Conservation (phyloP, 441 rosid species). For the Raphanus hybrid region DNA sequence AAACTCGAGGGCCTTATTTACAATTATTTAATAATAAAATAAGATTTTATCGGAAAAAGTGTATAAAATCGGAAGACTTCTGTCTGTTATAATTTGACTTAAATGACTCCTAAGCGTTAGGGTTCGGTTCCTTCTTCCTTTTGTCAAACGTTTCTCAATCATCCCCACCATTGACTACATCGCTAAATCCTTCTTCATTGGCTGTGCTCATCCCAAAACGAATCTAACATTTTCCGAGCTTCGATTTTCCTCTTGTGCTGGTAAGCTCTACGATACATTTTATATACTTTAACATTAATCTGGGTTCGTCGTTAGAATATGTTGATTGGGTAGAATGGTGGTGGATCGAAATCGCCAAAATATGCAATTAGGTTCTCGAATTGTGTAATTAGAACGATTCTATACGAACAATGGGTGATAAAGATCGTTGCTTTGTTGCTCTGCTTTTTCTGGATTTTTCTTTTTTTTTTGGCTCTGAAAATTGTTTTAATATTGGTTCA, state of each 20-base stretch:
- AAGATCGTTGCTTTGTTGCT: slow-evolving; percentile 17
- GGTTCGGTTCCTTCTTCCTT: neutral
- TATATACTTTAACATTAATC: neutral
- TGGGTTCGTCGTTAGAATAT: slow-evolving; percentile 16
- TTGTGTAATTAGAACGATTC: neutral
- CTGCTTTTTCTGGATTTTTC: slow-evolving; percentile 5
- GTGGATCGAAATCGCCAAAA: slow-evolving; percentile 16
- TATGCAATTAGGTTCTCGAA: slow-evolving; percentile 6
- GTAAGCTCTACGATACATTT: slow-evolving; percentile 30
- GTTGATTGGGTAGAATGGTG: neutral
- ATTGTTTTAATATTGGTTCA: neutral
- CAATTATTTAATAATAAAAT: neutral
- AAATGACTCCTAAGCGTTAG: slow-evolving; percentile 25
- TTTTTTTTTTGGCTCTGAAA: neutral
- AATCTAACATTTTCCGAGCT: slow-evolving; percentile 3
- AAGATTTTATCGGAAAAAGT: neutral
- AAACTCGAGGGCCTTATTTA: slow-evolving; percentile 23
- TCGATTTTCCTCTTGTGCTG: slow-evolving; percentile 23
- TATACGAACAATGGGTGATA: neutral
- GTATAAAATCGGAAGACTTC: slow-evolving; percentile 8
- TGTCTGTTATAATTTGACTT: slow-evolving; percentile 19
- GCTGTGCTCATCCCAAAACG: slow-evolving; percentile 5
- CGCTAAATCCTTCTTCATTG: slow-evolving; percentile 17
- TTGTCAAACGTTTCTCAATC: slow-evolving; percentile 8
- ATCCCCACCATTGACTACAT: neutral